phyloP scores from a whole-genome alignment of 371 early-diverging fungal species.

The Mortierella sp. region DNA sequence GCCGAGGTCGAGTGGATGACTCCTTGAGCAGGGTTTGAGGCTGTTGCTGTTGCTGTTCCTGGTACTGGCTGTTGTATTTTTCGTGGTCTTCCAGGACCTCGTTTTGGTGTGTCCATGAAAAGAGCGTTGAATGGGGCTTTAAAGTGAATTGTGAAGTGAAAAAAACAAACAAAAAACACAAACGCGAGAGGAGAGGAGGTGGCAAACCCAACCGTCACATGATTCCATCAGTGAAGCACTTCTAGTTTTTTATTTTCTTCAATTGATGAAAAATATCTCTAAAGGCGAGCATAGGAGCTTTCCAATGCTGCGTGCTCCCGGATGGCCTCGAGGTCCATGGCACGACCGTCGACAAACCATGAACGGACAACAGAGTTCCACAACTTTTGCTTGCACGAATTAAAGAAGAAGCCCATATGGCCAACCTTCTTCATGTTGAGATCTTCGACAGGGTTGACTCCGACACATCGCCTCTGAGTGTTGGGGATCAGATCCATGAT shows the following conservation, averaged over 20 bases:
- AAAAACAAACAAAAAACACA: too few relatives aligned
- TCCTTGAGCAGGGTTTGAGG: too few relatives aligned
- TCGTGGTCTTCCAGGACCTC: too few relatives aligned
- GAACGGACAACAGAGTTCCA: conserved; percentile 46
- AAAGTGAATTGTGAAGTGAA: too few relatives aligned
- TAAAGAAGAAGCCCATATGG: conserved; percentile 58
- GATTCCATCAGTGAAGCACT: too few relatives aligned
- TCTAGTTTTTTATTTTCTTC: neutral
- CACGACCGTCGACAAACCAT: conserved; percentile 53
- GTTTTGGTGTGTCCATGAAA: too few relatives aligned
- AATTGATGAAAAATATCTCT: neutral
- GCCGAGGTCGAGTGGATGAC: too few relatives aligned
- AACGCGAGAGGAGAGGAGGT: too few relatives aligned
- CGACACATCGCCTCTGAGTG: conserved; percentile 36
- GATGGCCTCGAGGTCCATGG: conserved; percentile 44
- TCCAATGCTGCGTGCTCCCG: conserved; percentile 25
- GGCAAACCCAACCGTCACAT: neutral
- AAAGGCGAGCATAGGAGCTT: conserved; percentile 46
- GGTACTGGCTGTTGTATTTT: too few relatives aligned
- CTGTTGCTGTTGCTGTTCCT: too few relatives aligned
- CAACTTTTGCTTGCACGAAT: conserved; percentile 44
- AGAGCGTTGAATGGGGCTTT: too few relatives aligned
- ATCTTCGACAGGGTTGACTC: conserved; percentile 36
- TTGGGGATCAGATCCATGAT: conserved; percentile 47
- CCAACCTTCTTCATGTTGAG: conserved; percentile 56